phyloP scores from a whole-genome alignment of 2,329 filamentous ascomycete species.

The Ramularia endophylla region DNA sequence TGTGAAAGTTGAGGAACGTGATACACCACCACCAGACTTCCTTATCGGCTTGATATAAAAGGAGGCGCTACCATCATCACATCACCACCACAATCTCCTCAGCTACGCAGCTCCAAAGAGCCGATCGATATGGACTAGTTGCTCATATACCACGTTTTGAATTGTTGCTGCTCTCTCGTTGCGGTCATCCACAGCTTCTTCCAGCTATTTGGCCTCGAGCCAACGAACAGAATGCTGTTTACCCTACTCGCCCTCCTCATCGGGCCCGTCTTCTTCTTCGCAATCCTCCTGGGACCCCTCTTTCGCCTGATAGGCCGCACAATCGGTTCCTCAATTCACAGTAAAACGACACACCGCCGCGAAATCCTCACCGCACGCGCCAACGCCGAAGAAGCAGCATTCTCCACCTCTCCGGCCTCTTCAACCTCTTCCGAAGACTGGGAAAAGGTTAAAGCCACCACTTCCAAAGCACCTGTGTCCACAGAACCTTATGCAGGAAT shows the following conservation, averaged over 20 bases:
- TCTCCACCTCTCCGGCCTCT: constrained; percentile 9
- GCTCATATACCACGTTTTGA: too few species aligned
- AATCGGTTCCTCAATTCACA: constrained; percentile 24
- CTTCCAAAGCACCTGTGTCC: constrained; percentile 42
- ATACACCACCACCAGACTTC: too few species aligned
- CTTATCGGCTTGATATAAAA: too few species aligned
- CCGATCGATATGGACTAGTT: too few species aligned
- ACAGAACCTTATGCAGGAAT: constrained; percentile 69
- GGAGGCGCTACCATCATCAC: too few species aligned
- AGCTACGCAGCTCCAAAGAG: too few species aligned
- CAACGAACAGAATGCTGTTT: constrained; percentile 5
- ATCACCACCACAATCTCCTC: too few species aligned
- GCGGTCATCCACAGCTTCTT: too few species aligned
- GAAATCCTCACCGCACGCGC: constrained; percentile 27
- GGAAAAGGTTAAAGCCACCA: constrained; percentile 56
- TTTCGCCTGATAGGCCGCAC: constrained; percentile 20
- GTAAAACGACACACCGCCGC: constrained; percentile 28
- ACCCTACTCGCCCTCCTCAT: constrained; percentile 4
- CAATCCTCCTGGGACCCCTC: constrained; percentile 19
- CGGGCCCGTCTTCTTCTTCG: constrained; percentile 10
- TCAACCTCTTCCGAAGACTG: constrained; percentile 50
- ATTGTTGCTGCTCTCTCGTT: too few species aligned
- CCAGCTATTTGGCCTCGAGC: background rate
- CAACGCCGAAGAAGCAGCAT: constrained; percentile 22
- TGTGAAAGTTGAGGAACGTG: background rate